Base-by-base conservation (phyloP, 2,329 filamentous ascomycete species). In the Pestalotiopsis sp. region DNA sequence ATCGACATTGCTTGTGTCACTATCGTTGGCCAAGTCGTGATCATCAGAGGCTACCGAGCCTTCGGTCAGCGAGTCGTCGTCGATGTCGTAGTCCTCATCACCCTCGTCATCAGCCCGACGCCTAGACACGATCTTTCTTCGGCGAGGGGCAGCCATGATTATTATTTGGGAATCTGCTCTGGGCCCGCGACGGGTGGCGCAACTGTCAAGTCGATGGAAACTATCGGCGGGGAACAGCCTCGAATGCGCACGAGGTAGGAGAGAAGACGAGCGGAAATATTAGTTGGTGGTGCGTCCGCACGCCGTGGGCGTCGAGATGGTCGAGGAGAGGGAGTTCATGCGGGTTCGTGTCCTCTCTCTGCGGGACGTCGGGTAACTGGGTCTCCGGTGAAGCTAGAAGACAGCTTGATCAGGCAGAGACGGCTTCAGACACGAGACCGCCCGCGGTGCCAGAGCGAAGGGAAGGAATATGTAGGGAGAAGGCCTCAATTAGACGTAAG, bases 51-150 rank as follows among this genome's bases (percentile, higher is more conserved):
- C 82, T 73, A 89, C 80, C 68, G 90, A 91, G 72, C 87, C 89
- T 69, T 92, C 90, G 72, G 87, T 90, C 73, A 90, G 79, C 65
- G 90, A 92, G 77, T 92, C 90, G 73, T 92, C 89, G 73, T 91
- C 89, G 52, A 87, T 78, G 63, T 91, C 89, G 68, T 86, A 81
- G 72, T 92, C 90, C 72, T 92, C 91, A 75, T 92, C 91, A 73
- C 87, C 90, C 78, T 93, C 91, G 75, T 93, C 90, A 79, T 90
- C 90, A 73, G 90, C 86, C 74, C 90, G 88, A 78, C 91, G 89
- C 76, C 91, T 88, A 78, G 89, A 89, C 79, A 92, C 87, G 75
- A 89, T 80, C 81, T 90, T 91, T 82, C 87, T 90, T 80, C 89
- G 88, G 77, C 88, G 87, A 67, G 82, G 79, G 57, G 78, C 80